These are phyloP conservation scores for Trichoderma pleuroti DNA, from an alignment of 2,329 filamentous ascomycete species.

Conservation along the genomic window DNA sequence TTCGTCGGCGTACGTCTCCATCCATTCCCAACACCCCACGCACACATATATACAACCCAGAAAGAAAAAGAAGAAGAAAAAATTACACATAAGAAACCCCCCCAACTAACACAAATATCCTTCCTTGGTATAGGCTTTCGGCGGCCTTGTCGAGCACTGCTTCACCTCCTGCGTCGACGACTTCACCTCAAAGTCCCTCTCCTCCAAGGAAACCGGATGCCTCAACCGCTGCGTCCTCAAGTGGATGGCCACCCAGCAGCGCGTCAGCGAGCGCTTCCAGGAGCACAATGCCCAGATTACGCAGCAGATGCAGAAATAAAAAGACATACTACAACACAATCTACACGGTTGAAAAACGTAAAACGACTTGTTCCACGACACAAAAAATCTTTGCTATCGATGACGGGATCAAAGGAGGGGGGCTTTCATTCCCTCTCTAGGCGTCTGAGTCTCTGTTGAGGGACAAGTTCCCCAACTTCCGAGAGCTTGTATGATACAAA, in stretches of 20 bases:
- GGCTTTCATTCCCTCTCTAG: not conserved
- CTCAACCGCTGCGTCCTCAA: slow-evolving; percentile 95
- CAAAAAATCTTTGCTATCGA: not conserved
- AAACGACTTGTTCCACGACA: not conserved
- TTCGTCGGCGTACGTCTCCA: slow-evolving; percentile 80
- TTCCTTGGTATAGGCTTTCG: slow-evolving; percentile 35
- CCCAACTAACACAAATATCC: not conserved
- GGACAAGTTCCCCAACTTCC: not conserved
- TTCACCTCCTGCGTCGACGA: slow-evolving; percentile 97
- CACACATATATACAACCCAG: not conserved
- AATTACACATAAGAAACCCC: not conserved
- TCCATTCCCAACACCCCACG: not conserved
- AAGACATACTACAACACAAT: not conserved
- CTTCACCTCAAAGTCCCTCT: slow-evolving; percentile 95
- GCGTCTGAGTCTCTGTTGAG: not conserved
- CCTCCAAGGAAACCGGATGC: slow-evolving; percentile 83
- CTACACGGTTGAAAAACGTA: not conserved
- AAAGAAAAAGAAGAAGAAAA: not conserved
- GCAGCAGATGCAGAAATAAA: slow-evolving; percentile 48
- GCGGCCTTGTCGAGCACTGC: slow-evolving; percentile 68
- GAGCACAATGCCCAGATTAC: slow-evolving; percentile 62
- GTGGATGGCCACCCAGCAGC: slow-evolving; percentile 86
- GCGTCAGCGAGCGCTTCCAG: slow-evolving; percentile 85
- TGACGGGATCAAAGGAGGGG: not conserved
- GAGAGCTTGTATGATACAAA: slow-evolving; percentile 6